These are phyloP conservation scores for Pichia exigua DNA, from an alignment of 805 yeast genomes.

Conservation along the genomic window DNA sequence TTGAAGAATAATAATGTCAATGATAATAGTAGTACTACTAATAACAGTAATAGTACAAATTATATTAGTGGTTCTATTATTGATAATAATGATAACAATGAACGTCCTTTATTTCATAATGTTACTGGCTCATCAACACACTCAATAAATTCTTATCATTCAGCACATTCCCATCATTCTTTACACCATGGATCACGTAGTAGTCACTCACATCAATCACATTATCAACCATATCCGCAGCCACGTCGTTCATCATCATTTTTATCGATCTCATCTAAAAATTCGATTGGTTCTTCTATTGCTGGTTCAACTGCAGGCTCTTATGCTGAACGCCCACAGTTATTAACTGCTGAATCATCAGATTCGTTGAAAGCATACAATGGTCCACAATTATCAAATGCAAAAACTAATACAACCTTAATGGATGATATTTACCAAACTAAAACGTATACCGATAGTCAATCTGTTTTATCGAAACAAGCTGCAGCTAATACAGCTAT, in stretches of 20 bases:
- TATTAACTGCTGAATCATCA: conserved; percentile 17
- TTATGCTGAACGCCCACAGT: conserved; percentile 20
- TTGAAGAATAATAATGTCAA: too few relatives aligned
- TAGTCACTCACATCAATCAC: conserved; percentile 17
- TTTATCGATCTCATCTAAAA: conserved; percentile 21
- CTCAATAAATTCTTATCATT: conserved; percentile 14
- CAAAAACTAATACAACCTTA: conserved; percentile 28
- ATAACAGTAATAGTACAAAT: neutral
- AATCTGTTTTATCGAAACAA: conserved; percentile 2
- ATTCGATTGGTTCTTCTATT: conserved; percentile 21
- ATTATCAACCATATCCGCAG: conserved; percentile 22
- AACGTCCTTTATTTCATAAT: conserved; percentile 12
- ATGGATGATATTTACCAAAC: conserved; percentile 29
- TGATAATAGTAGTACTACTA: neutral
- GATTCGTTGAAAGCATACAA: conserved; percentile 15
- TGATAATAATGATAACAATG: neutral
- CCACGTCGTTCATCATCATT: conserved; percentile 18
- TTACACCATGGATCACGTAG: conserved; percentile 9
- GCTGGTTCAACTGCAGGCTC: conserved; percentile 20
- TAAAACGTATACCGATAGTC: conserved; percentile 24
- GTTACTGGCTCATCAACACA: conserved; percentile 26
- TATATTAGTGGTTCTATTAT: too few relatives aligned
- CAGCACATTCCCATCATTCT: conserved; percentile 11
- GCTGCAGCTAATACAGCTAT: neutral
- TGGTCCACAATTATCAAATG: conserved; percentile 21